Evolutionary conservation across 192 early-diverging fungal genomes (phyloP), one percentile per base, ranked within the genome.

Genomic region (Backusella parvicylindrica): DNA sequence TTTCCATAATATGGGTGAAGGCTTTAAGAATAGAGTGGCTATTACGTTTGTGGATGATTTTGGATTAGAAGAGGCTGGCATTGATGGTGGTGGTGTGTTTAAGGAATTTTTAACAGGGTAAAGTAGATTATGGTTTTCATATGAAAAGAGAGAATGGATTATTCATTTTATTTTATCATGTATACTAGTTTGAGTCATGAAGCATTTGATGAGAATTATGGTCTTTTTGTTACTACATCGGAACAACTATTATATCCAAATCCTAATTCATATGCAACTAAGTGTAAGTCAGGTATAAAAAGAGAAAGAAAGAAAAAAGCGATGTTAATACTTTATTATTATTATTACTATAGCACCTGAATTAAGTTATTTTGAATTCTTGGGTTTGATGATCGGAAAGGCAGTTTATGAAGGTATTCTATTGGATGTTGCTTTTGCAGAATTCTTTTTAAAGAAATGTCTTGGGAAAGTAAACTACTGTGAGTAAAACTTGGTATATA

Each of bases 1-100:
- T 12, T 82, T 99, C 6, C 89, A 91, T 79, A 76, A 79, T 3
- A 83, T 97, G 6, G 90, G 92, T 49, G 37, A 87, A 30, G 77
- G 74, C 41, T 84, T 98, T 49, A 96, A 95, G 81, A 84, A 85
- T 36, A 89, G 90, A 9, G 88, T 99, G 64, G 86, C 91, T 30
- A 97, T 99, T 65, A 84, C 87, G 6, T 98, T 99, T 86, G 87
- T 96, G 26, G 92, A 93, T 73, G 88, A 91, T 68, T 92, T 92
- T 72, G 96, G 96, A 0, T 81, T 96, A 35, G 80, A 78, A 12
- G 97, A 99, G 76, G 94, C 93, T 12, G 97, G 97, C 1, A 94
- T 99, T 73, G 97, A 99, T 78, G 97, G 97, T 64, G 96, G 96
- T 33, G 97, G 97, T 38, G 91, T 99, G 12, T 99, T 99, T 79